phyloP scores from a whole-genome alignment of 441 rosid genomes.

The Metrosideros polymorpha region DNA sequence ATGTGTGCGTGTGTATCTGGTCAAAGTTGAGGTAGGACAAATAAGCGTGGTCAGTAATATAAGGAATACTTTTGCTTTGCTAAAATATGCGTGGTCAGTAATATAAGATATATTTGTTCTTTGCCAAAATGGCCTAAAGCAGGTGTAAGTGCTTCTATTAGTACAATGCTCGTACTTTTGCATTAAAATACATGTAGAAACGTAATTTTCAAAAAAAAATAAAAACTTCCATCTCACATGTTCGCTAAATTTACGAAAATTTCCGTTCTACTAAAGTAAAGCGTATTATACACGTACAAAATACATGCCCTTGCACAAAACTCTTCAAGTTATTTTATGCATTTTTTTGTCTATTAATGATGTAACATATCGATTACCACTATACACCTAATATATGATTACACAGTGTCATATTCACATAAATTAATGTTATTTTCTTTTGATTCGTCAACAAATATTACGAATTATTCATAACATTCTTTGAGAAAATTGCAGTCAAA shows the following conservation, averaged over 20 bases:
- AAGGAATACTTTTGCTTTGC: not conserved
- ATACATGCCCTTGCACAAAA: not conserved
- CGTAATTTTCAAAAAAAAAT: not conserved
- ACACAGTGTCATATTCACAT: not conserved
- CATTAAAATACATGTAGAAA: not conserved
- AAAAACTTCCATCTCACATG: not conserved
- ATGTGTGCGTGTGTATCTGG: too few relatives aligned
- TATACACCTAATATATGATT: not conserved
- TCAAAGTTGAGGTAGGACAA: not conserved
- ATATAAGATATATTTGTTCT: not conserved
- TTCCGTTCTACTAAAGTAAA: not conserved
- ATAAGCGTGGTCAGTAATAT: not conserved
- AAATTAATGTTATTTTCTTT: not conserved
- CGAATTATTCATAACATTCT: not conserved
- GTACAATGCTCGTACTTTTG: not conserved
- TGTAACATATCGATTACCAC: not conserved
- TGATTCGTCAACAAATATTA: not conserved
- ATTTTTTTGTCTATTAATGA: not conserved
- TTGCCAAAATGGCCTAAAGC: not conserved
- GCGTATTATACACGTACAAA: not conserved
- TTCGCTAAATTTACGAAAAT: not conserved
- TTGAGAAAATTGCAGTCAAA: not conserved
- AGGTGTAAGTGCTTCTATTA: not conserved
- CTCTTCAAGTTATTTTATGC: not conserved
- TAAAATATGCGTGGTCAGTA: not conserved